phyloP scores from a whole-genome alignment of 352 stramenopile species.

The Phytophthora vignae region DNA sequence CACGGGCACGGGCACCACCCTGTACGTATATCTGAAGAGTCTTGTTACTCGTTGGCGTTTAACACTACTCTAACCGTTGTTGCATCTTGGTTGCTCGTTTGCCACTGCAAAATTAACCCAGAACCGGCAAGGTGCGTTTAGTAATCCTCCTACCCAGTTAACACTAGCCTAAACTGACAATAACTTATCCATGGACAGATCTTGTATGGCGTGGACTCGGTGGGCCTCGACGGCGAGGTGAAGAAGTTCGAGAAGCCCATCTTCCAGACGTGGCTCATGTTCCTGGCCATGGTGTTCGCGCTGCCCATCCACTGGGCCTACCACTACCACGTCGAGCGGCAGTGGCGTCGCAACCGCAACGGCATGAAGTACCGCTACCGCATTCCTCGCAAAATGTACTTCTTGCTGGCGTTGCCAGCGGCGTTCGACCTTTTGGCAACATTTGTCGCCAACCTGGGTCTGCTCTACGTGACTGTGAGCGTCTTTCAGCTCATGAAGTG shows the following conservation, averaged over 20 bases:
- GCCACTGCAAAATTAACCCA: slow-evolving; percentile 22
- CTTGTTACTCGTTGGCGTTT: neutral
- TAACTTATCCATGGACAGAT: slow-evolving; percentile 61
- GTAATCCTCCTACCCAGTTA: neutral
- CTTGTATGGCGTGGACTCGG: slow-evolving; percentile 92
- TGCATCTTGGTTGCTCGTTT: slow-evolving; percentile 1
- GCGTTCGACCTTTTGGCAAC: slow-evolving; percentile 95
- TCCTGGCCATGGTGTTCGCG: slow-evolving; percentile 95
- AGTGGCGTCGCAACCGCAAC: slow-evolving; percentile 69
- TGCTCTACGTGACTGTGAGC: slow-evolving; percentile 92
- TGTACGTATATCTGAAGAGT: slow-evolving; percentile 57
- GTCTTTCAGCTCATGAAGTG: slow-evolving; percentile 92
- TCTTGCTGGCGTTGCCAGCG: slow-evolving; percentile 92
- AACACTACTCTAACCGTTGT: slow-evolving; percentile 6
- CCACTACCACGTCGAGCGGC: slow-evolving; percentile 77
- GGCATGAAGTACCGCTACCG: slow-evolving; percentile 77
- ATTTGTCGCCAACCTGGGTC: slow-evolving; percentile 94
- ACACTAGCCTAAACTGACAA: slow-evolving; percentile 10
- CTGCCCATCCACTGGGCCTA: slow-evolving; percentile 93
- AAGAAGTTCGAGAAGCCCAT: slow-evolving; percentile 96
- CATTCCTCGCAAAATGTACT: slow-evolving; percentile 94
- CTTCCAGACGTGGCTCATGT: slow-evolving; percentile 98
- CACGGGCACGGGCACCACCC: slow-evolving; percentile 84
- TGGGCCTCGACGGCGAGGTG: slow-evolving; percentile 87
- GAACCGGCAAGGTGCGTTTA: slow-evolving; percentile 69